These are phyloP conservation scores for Daldinia concentrica DNA, from an alignment of 495 filamentous ascomycete species.

Conservation along the genomic window DNA sequence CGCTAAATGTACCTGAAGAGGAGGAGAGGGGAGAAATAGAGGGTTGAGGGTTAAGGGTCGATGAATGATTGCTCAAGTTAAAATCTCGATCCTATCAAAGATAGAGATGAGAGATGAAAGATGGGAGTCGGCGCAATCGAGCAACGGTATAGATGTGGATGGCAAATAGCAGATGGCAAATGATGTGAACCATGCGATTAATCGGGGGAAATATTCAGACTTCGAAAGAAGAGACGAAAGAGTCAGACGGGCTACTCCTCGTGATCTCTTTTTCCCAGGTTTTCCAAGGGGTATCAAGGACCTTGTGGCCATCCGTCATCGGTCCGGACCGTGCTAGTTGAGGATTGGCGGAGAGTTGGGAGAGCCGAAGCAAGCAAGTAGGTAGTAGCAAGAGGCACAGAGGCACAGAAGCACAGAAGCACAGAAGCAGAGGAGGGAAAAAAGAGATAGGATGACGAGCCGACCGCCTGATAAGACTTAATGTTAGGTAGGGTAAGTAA, in stretches of 20 bases:
- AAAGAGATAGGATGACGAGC: conserved; percentile 41
- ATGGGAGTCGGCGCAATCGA: neutral
- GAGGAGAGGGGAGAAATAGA: neutral
- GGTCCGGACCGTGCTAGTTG: conserved; percentile 43
- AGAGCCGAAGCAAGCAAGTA: conserved; percentile 16
- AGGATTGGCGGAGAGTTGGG: conserved; percentile 27
- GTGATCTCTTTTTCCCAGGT: conserved; percentile 37
- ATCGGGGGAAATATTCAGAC: neutral
- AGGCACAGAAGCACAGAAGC: neutral
- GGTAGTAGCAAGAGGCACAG: conserved; percentile 14
- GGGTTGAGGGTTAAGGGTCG: neutral
- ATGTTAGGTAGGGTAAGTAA: conserved; percentile 8
- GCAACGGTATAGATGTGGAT: neutral
- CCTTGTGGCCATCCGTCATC: conserved; percentile 51
- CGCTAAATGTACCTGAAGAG: conserved; percentile 2
- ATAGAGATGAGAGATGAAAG: neutral
- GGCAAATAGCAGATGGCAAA: neutral
- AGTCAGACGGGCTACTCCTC: conserved; percentile 45
- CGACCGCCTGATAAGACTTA: conserved; percentile 42
- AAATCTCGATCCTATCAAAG: neutral
- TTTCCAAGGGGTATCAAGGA: conserved; percentile 16
- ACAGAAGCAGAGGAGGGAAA: neutral
- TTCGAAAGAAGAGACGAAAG: conserved; percentile 10
- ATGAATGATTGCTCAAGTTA: neutral
- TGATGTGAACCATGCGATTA: neutral